A percentile compares a stretch with the other conserved stretches of the same genome.
phyloP scores from a whole-genome alignment of 208 protist species.

The Naegleria gruberi region DNA sequence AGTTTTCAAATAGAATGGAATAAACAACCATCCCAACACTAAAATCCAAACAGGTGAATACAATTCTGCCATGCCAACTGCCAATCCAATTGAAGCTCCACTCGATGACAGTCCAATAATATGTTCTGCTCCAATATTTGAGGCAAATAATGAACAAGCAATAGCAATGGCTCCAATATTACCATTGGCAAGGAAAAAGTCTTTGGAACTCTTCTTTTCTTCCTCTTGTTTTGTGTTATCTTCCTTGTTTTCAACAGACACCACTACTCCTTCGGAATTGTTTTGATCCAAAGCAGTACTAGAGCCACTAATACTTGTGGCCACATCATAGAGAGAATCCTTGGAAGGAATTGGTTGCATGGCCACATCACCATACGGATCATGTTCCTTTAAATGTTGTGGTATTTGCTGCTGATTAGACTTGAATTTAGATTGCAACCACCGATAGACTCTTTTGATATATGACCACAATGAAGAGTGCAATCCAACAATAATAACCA shows the following conservation, averaged over 20 bases:
- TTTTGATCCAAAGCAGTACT: too few relatives aligned
- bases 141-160: conserved; percentile 16
- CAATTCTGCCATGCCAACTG: conserved; percentile 15
- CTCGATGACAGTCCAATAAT: not conserved
- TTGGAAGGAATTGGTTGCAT: not conserved
- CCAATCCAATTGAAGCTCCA: not conserved
- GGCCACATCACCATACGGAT: not conserved
- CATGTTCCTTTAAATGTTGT: not conserved
- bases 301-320: too few relatives aligned
- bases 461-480: not conserved
- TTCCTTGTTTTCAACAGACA: not conserved
- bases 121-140: conserved; percentile 8
- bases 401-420: not conserved
- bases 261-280: too few relatives aligned
- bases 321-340: not conserved
- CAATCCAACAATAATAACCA: not conserved
- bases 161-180: not conserved
- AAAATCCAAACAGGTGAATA: not conserved
- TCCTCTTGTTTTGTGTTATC: not conserved
- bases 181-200: conserved; percentile 14
- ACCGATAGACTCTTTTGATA: not conserved
- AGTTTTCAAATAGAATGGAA: conserved; percentile 19
- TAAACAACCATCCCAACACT: conserved; percentile 7
- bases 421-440: not conserved
- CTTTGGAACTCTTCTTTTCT: not conserved